phyloP scores from a whole-genome alignment of 2,329 filamentous ascomycete species.

The Dactylellina haptotyla region DNA sequence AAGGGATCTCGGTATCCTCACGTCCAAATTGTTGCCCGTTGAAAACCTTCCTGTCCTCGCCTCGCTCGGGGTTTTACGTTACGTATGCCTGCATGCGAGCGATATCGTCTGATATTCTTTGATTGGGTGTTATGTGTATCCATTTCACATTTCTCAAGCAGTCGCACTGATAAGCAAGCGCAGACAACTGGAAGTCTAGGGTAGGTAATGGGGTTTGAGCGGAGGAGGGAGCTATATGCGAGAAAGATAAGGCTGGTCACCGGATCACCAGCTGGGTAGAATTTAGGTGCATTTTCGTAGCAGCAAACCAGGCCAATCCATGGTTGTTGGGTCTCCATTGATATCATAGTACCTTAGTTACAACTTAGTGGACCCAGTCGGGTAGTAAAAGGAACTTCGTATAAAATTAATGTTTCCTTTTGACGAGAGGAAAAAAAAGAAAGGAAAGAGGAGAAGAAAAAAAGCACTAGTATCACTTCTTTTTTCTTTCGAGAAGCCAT shows the following conservation, averaged over 20 bases:
- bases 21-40: background rate
- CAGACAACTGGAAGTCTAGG: background rate
- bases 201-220: background rate
- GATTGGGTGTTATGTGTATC: constrained; percentile 3
- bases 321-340: constrained; percentile 27
- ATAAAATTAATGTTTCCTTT: constrained; percentile 14
- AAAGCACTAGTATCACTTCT: background rate
- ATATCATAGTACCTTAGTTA: constrained; percentile 28
- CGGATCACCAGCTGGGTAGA: constrained; percentile 7
- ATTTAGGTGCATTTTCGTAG: background rate
- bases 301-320: constrained; percentile 37
- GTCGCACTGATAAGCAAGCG: constrained; percentile 35
- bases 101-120: constrained; percentile 17
- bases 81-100: constrained; percentile 29
- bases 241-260: constrained; percentile 43
- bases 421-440: background rate
- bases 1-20: constrained; percentile 28
- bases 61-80: constrained; percentile 11
- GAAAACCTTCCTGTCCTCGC: constrained; percentile 4
- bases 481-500: constrained; percentile 1
- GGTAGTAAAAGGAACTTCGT: no score
- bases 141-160: background rate
- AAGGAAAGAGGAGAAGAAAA: background rate
- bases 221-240: constrained; percentile 2
- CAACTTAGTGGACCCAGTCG: no score